Percentiles rank a stretch among this genome's conserved stretches.
Evolutionary conservation across 1,284 basidiomycete species (phyloP).

Genomic region (Apiotrichum laibachii): DNA sequence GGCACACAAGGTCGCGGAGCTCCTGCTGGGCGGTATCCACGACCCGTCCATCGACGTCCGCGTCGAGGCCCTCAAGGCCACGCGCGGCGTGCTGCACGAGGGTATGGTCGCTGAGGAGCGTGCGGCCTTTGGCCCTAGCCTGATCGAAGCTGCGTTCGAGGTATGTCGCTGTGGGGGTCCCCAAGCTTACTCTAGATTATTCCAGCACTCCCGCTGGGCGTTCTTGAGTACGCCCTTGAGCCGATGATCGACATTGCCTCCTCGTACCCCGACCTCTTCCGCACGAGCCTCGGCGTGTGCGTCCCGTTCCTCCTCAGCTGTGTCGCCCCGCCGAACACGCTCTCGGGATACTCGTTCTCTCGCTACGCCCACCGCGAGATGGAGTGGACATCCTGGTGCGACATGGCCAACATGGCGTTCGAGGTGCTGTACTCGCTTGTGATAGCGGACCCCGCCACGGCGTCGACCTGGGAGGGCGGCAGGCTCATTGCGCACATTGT

Average conservation of each 20-base stretch:
- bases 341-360: slow-evolving; percentile 29
- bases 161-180: slow-evolving; percentile 17
- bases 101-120: slow-evolving; percentile 34
- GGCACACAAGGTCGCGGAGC: slow-evolving; percentile 32
- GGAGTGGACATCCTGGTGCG: slow-evolving; percentile 70
- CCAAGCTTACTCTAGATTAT: slow-evolving; percentile 14
- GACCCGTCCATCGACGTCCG: slow-evolving; percentile 42
- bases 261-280: slow-evolving; percentile 64
- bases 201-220: slow-evolving; percentile 25
- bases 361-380: slow-evolving; percentile 28
- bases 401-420: slow-evolving; percentile 58
- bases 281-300: slow-evolving; percentile 60
- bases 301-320: slow-evolving; percentile 60
- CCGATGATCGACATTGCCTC: slow-evolving; percentile 69
- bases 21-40: slow-evolving; percentile 38
- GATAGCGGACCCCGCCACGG: slow-evolving; percentile 29
- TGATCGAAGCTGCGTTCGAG: slow-evolving; percentile 33
- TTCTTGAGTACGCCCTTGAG: slow-evolving; percentile 52
- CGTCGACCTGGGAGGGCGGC: slow-evolving; percentile 32
- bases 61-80: slow-evolving; percentile 44
- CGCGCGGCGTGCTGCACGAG: slow-evolving; percentile 33
- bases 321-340: slow-evolving; percentile 30
- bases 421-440: slow-evolving; percentile 43
- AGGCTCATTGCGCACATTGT: slow-evolving; percentile 33
- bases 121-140: slow-evolving; percentile 26